Conservation (phyloP, 257 asterid genomes). For the Nicotiana knightiana region DNA sequence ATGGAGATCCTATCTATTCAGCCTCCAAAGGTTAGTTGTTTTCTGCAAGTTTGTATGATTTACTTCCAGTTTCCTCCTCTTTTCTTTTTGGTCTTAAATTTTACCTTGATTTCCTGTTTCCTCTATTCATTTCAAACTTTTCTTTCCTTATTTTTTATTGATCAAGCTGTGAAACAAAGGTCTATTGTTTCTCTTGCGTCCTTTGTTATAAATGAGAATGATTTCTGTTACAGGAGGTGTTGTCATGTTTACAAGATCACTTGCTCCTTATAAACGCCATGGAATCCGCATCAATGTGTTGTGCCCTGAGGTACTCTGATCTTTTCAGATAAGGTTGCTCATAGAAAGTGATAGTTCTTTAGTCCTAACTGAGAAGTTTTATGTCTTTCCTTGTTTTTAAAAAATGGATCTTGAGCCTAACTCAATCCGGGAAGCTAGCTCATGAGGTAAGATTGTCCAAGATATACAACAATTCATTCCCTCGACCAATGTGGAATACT, state of each 20-base stretch:
- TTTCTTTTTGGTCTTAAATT: background rate
- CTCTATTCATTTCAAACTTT: background rate
- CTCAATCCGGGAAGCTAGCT: too few relatives aligned
- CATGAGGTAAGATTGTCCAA: too few relatives aligned
- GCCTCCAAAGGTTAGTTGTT: constrained; percentile 70
- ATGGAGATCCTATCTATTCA: constrained; percentile 70
- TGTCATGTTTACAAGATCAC: constrained; percentile 77
- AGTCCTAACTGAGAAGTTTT: too few relatives aligned
- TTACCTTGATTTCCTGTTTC: background rate
- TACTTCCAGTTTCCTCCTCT: background rate
- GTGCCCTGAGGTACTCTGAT: constrained; percentile 80
- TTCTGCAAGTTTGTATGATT: constrained; percentile 10
- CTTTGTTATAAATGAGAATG: constrained; percentile 11
- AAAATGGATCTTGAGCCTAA: background rate
- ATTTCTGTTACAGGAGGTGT: constrained; percentile 59
- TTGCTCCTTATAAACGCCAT: constrained; percentile 65
- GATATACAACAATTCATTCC: too few relatives aligned
- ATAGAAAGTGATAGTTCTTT: background rate
- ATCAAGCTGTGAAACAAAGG: background rate
- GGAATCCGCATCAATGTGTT: constrained; percentile 91
- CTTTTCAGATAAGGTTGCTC: background rate
- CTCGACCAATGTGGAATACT: too few relatives aligned
- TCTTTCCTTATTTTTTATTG: background rate
- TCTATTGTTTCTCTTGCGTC: background rate
- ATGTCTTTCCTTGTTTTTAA: too few relatives aligned